Percentiles rank a stretch among this genome's conserved stretches.
phyloP scores from a whole-genome alignment of 1,284 basidiomycete species.

The Prillingera fragicola region DNA sequence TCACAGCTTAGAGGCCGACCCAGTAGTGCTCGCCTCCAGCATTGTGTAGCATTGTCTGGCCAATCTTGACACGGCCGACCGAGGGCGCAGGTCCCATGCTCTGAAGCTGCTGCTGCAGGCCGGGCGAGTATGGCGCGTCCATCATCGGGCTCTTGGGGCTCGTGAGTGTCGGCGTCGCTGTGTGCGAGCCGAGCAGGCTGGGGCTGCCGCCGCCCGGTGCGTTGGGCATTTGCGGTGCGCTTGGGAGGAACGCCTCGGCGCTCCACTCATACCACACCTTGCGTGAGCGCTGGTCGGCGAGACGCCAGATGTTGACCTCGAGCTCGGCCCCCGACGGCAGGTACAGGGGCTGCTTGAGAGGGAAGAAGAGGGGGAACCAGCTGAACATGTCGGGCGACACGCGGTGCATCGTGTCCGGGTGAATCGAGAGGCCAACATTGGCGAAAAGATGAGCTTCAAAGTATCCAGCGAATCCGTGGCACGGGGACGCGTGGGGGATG shows the following conservation, averaged over 20 bases:
- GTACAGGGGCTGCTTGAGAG: constrained; percentile 88
- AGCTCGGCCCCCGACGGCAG: constrained; percentile 87
- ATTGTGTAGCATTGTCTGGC: constrained; percentile 86
- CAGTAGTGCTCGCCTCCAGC: constrained; percentile 82
- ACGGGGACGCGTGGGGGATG: constrained; percentile 87
- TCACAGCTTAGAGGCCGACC: constrained; percentile 74
- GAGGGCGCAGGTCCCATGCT: constrained; percentile 1
- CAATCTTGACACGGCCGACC: constrained; percentile 67
- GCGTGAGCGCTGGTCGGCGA: constrained; percentile 66
- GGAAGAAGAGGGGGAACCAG: constrained; percentile 99
- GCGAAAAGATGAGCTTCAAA: constrained; percentile 93
- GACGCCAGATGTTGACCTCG: constrained; percentile 88
- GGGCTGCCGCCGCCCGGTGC: constrained; percentile 13
- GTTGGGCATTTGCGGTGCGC: constrained; percentile 19
- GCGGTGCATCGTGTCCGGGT: constrained; percentile 75
- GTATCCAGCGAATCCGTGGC: constrained; percentile 96
- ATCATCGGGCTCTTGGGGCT: constrained; percentile 46
- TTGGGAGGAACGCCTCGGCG: constrained; percentile 78
- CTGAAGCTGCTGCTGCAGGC: neutral
- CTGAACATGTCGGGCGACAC: constrained; percentile 93
- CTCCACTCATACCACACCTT: constrained; percentile 98
- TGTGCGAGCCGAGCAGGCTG: constrained; percentile 1
- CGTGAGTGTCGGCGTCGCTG: constrained; percentile 7
- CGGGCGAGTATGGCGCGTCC: constrained; percentile 48
- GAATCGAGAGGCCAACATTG: constrained; percentile 84